phyloP scores from a whole-genome alignment of 1,139 yeast genomes.

The Saccharomyces pastorianus region DNA sequence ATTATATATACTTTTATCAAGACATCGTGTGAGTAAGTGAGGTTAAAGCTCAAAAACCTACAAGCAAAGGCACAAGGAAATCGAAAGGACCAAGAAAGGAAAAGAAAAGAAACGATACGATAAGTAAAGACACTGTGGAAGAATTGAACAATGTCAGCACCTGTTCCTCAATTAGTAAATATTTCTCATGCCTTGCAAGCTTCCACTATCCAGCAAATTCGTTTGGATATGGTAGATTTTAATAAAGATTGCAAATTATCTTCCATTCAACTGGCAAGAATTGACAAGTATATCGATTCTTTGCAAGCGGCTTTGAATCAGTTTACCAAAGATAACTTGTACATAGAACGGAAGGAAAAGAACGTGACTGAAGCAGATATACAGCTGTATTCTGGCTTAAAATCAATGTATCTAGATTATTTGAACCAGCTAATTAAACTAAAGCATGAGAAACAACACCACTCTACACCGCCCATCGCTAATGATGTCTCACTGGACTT shows the following conservation, averaged over 20 bases:
- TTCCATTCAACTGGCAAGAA: slow-evolving; percentile 14
- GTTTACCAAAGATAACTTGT: slow-evolving; percentile 27
- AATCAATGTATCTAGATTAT: slow-evolving; percentile 28
- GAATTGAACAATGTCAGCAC: slow-evolving; percentile 13
- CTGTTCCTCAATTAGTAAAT: slow-evolving; percentile 28
- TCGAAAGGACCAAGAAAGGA: not conserved
- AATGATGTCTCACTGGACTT: not conserved
- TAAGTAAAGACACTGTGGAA: not conserved
- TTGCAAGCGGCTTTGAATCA: slow-evolving; percentile 20
- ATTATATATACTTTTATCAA: not conserved
- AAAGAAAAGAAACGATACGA: not conserved
- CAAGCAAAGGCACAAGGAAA: not conserved
- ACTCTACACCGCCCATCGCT: not conserved
- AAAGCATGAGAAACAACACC: slow-evolving; percentile 6
- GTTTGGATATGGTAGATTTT: slow-evolving; percentile 20
- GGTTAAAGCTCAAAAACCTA: not conserved
- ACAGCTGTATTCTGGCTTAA: slow-evolving; percentile 26
- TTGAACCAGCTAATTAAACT: slow-evolving; percentile 21
- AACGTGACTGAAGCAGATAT: slow-evolving; percentile 25
- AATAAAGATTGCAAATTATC: slow-evolving; percentile 11
- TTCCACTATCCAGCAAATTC: slow-evolving; percentile 23
- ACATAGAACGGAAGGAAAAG: slow-evolving; percentile 17
- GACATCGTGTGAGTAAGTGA: not conserved
- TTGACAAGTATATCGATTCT: slow-evolving; percentile 20
- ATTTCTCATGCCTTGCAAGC: slow-evolving; percentile 29